A percentile compares a stretch with the other conserved stretches of the same genome.
Conservation (phyloP, 352 stramenopile species). For the Plasmopara halstedii region DNA sequence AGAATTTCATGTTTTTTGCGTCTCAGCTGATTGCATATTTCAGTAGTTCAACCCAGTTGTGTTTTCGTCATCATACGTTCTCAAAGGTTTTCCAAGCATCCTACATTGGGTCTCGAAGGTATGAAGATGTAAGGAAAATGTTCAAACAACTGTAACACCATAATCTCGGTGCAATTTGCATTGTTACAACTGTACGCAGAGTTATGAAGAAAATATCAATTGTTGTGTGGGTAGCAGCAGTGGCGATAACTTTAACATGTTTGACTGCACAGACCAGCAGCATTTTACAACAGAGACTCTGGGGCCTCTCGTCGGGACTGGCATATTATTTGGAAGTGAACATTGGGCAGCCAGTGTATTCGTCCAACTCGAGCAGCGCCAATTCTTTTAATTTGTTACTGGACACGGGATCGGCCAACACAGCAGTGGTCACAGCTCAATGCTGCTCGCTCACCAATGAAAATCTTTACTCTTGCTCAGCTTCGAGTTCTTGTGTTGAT, state of each 20-base stretch:
- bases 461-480: slow-evolving; percentile 55
- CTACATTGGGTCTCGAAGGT: too few species aligned
- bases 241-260: background rate
- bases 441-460: slow-evolving; percentile 63
- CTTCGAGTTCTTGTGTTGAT: slow-evolving; percentile 50
- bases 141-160: too few species aligned
- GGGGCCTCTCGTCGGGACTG: slow-evolving; percentile 55
- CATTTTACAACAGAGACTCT: slow-evolving; percentile 67
- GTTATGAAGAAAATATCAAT: background rate
- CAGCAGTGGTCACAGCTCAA: slow-evolving; percentile 62
- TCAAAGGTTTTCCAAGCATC: too few species aligned
- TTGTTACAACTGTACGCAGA: background rate
- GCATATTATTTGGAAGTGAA: slow-evolving; percentile 50
- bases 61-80: too few species aligned
- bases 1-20: too few species aligned
- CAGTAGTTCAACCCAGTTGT: too few species aligned
- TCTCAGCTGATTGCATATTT: too few species aligned
- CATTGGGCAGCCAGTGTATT: slow-evolving; percentile 39
- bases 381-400: slow-evolving; percentile 64
- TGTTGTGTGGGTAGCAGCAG: background rate
- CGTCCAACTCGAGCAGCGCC: slow-evolving; percentile 20
- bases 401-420: slow-evolving; percentile 78
- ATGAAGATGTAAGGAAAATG: too few species aligned
- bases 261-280: background rate
- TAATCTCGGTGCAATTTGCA: slow-evolving; percentile 6